These are phyloP conservation scores for Nicotiana paniculata DNA, from an alignment of 257 asterid genomes.

Conservation along the genomic window DNA sequence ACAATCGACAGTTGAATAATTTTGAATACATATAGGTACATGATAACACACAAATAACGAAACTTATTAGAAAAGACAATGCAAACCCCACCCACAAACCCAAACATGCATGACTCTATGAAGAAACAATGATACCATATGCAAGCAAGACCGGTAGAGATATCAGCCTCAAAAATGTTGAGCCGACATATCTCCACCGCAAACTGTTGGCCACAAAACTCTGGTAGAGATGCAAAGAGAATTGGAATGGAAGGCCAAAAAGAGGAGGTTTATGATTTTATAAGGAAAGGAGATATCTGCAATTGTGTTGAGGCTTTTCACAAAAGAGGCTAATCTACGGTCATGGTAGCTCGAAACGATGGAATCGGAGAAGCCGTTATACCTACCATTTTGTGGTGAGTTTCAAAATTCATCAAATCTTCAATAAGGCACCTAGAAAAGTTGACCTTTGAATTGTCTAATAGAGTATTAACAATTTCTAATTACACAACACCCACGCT, in stretches of 20 bases:
- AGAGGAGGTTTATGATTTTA: not conserved
- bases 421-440: too few relatives aligned
- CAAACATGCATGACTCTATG: not conserved
- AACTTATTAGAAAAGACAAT: not conserved
- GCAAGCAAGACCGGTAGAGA: not conserved
- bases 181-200: slow-evolving; percentile 2
- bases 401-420: not conserved
- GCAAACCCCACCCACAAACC: not conserved
- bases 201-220: not conserved
- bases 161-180: not conserved
- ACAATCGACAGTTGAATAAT: not conserved
- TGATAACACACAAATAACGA: not conserved
- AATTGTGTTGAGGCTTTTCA: not conserved
- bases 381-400: not conserved
- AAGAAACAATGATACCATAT: not conserved
- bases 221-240: not conserved
- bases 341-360: not conserved
- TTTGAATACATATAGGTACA: not conserved
- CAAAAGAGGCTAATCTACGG: not conserved
- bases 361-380: slow-evolving; percentile 6
- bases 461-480: too few relatives aligned
- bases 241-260: not conserved
- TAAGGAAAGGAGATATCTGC: not conserved
- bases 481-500: too few relatives aligned
- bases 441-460: too few relatives aligned